Evolutionary conservation across 495 filamentous ascomycete genomes (phyloP), one percentile per base, ranked within the genome.

Genomic region (Tuber melanosporum): DNA sequence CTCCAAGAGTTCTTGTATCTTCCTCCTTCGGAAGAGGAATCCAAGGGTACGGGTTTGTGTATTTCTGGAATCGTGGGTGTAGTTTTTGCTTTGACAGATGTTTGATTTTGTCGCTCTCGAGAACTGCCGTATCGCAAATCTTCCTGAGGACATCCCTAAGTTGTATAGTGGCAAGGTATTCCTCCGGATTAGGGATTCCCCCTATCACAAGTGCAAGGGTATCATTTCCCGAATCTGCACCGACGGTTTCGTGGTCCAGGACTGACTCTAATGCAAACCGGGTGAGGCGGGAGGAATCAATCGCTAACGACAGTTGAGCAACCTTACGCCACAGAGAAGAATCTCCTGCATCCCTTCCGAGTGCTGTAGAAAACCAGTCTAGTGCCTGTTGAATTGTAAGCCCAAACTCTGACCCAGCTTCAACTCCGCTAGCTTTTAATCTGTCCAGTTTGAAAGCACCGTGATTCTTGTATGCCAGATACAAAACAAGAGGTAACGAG

Each of bases 391-490:
- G 70, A 66, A 83, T 57, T 39, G 78, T 78, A 20, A 73, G 71
- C 32, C 71, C 71, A 39, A 82, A 74, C 49, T 83, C 74, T 1
- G 47, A n/a, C 84, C 83, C 20, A 87, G 82, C 8, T 17, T 57
- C 15, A 42, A 75, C 71, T 20, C 77, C 85, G 62, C 46, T 85
- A 73, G 85, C 83, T 46, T 89, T 90, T 32, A 97, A 86, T 73
- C 88, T 87, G 80, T 99, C 95, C 42, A 99, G 86, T 39, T 91
- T 84, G 83, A 94, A 98, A 82, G 97, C 91, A 72, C 94, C 96
- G 85, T 94, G 90, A 83, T 98, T 98, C 82, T 99, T 99, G 86
- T 94, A 93, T 6, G 95, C 91, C 10, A 99, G 88, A 79, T 96
- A 97, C 32, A 97, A 88, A 14, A 95, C 93, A 79, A 98, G 93